Base-by-base conservation (phyloP, 164 flowering plant genomes). In the Paratinospora sagittata region DNA sequence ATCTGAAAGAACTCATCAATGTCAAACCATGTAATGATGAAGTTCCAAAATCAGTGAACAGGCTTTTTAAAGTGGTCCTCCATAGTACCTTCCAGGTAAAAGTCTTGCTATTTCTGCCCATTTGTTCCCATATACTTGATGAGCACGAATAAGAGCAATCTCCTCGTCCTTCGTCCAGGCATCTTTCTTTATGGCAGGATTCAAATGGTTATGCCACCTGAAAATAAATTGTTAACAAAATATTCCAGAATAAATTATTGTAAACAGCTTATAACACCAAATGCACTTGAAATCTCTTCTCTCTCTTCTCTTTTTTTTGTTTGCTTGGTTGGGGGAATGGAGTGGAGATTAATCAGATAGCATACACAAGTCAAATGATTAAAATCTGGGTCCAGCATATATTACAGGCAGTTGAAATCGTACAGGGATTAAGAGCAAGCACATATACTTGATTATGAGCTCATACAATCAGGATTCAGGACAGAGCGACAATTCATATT, bases 201-300 rank as follows among this genome's bases (percentile, higher is more conserved):
- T 78, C 71, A 89, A 80, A 81, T 87, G 93, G 70, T 89, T 89
- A 73, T 82, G 79, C 93, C 93, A 89, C 84, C 90, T 89, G 78
- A 60, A 73, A 74, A 71, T 70, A 60, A 71, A 58, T 12, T n/a
- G 11, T 52, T 73, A 52, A 19, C 13, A 68, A 71, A 24, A 49
- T 19, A 52, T 57, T 69, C 64, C 24, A 60, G 23, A 63, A 76
- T 27, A 55, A 34, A 24, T 13, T 47, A 5, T n/a, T 5, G 41
- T 23, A 66, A 16, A n/a, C 14, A 26, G 2, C 24, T 14, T 26
- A 19, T 0, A 34, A 63, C 47, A 63, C 27, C 45, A 37, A 34
- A n/a, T n/a, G n/a, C n/a, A n/a, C 43, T 0, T 39, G 43, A 39
- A 39, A 39, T 39, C 7, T 39, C 10, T n/a, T n/a, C n/a, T n/a